Evolutionary conservation across 169 alveolate species (phyloP), one percentile per base, ranked within the genome.

Genomic region (Eimeria tenella): DNA sequence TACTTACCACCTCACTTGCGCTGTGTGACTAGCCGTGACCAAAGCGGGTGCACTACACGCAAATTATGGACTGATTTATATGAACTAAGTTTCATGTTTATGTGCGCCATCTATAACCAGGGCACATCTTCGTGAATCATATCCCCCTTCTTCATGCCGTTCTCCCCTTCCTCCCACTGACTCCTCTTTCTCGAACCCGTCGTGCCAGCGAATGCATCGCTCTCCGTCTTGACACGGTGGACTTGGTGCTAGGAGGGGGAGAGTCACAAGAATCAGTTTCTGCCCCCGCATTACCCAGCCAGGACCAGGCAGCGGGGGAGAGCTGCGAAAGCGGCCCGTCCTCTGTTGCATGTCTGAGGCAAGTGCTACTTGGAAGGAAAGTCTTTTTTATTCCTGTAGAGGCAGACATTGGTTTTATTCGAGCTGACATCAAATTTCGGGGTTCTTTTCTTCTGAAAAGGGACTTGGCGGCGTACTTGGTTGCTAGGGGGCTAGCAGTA

Each of bases 171-270:
- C 42, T 82, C 5, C 90, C 90, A 23, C 75, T 49, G 56, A 63
- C 23, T 6, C 90, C 75, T 4, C 13, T 82, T 13, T 19, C 58
- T 31, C 21, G 31, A 31, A 6, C 75, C 49, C 62, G 71, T 8
- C 73, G 75, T 15, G 62, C 52, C 50, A 62, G 87, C 19, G 87
- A 79, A 11, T 17, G 71, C 87, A 79, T 79, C 52, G 7, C 71
- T 1, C 55, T 79, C 87, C 53, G 87, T 53, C 87, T 79, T 21
- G 90, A 83, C 90, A 83, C 62, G 15, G 90, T 83, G 5, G 75
- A 83, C 50, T 42, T 83, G 55, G 4, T 58, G 75, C n/a, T 31
- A 5, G 50, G 31, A 10, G n/a, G 19, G 52, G 49, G 77, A 5
- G 60, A 15, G 52, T 4, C 77, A 55, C 58, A 23, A 49, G 50